Evolutionary conservation across 176 grass and related monocot species (phyloP), one percentile per base, ranked within the genome.

Genomic region (Otatea glauca): DNA sequence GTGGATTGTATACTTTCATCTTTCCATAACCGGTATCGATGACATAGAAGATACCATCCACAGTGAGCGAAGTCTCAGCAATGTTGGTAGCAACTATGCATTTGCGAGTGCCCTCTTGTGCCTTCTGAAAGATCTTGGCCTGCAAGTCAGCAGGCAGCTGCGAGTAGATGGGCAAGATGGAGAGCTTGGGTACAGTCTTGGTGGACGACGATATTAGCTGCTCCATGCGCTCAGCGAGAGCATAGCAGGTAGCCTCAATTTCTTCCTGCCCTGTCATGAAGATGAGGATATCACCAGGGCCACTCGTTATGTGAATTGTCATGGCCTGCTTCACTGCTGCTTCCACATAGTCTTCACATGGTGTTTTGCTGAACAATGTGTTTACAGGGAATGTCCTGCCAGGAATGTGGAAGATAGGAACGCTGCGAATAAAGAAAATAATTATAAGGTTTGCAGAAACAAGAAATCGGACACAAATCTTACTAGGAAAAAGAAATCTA

Each of bases 221-320:
- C 58, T 98, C 93, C 93, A 98, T 95, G 77, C 96, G 89, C 63
- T 98, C 93, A 69, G 92, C 89, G 34, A 98, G 91, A 12, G 93
- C 96, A 95, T 95, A 95, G 87, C 93, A 98, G 32, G 96, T 94
- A 72, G 96, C 76, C 83, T 98, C 96, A 14, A 98, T 98, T 87
- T 98, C 96, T 90, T 98, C 96, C 67, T 98, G 96, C 15, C 96
- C 96, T 39, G 96, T 98, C 96, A 98, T 98, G 32, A 98, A 98
- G 12, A 98, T 98, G 7, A 98, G 87, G 64, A 98, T 92, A 75
- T 98, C 96, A 12, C 96, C 96, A 72, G 93, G 91, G 73, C 91
- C 88, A 83, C 90, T 91, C 1, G 93, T 95, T 68, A 98, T 93
- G 83, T 98, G 96, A 45, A 98, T 98, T 44, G 96, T 91, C 96